phyloP scores from a whole-genome alignment of 2,329 filamentous ascomycete species.

The Sporothrix schenckii region DNA sequence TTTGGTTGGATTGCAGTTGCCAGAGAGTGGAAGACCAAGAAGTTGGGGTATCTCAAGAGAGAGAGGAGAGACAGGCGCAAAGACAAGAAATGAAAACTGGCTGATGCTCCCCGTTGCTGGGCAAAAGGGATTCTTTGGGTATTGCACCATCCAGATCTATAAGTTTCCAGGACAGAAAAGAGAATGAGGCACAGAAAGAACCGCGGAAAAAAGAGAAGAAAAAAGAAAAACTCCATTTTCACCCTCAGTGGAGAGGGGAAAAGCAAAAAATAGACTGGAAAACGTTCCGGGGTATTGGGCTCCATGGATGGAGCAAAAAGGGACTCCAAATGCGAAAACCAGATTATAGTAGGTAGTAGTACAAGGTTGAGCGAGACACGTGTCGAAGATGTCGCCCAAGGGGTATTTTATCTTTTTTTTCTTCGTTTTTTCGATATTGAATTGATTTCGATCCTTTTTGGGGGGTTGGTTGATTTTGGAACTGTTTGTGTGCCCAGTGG shows the following conservation, averaged over 20 bases:
- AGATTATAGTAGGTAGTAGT: conserved; percentile 32
- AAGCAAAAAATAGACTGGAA: conserved; percentile 28
- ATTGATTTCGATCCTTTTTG: conserved; percentile 19
- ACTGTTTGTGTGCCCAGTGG: neutral
- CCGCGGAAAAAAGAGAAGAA: conserved; percentile 9
- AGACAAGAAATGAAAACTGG: conserved; percentile 7
- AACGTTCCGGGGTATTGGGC: conserved; percentile 30
- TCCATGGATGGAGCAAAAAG: conserved; percentile 19
- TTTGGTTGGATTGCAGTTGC: conserved; percentile 29
- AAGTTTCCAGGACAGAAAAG: conserved; percentile 17
- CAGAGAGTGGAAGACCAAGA: conserved; percentile 27
- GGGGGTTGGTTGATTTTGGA: neutral
- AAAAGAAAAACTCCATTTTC: conserved; percentile 26
- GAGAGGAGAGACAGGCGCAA: conserved; percentile 9
- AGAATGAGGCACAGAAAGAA: conserved; percentile 23
- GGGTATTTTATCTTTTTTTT: conserved; percentile 23
- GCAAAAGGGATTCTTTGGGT: conserved; percentile 28
- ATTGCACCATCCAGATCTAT: conserved; percentile 34
- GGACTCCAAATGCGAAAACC: conserved; percentile 31
- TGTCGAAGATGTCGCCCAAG: conserved; percentile 19
- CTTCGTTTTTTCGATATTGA: conserved; percentile 14
- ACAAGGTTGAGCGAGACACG: conserved; percentile 22
- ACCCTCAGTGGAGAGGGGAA: neutral
- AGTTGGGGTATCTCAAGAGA: conserved; percentile 33
- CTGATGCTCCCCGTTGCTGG: conserved; percentile 8